phyloP scores from a whole-genome alignment of 306 rosid genomes.

The Cucumis melo region DNA sequence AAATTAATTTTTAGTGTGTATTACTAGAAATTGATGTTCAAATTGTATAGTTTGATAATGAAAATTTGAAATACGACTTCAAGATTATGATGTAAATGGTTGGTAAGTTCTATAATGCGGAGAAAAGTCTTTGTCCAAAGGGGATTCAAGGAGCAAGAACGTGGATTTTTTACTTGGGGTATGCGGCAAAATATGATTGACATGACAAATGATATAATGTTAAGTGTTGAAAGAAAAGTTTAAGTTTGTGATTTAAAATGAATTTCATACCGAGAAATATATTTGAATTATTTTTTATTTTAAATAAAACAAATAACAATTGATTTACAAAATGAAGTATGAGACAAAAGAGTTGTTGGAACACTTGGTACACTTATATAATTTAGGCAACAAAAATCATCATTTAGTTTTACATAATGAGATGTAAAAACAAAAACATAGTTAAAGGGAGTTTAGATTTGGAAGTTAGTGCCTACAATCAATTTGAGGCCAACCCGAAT shows the following conservation, averaged over 20 bases:
- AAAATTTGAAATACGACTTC: too few relatives aligned
- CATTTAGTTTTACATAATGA: too few relatives aligned
- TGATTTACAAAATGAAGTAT: neutral
- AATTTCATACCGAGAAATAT: neutral
- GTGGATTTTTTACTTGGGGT: neutral
- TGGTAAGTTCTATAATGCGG: neutral
- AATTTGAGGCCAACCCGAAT: too few relatives aligned
- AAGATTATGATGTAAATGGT: too few relatives aligned
- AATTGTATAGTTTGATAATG: too few relatives aligned
- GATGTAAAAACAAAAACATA: too few relatives aligned
- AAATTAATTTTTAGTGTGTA: too few relatives aligned
- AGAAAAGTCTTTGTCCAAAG: neutral
- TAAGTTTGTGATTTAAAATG: neutral
- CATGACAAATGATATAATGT: neutral
- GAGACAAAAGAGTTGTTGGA: neutral
- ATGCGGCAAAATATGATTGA: neutral
- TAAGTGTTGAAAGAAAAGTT: neutral
- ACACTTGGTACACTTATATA: neutral
- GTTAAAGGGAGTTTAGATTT: too few relatives aligned
- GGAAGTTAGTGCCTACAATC: too few relatives aligned
- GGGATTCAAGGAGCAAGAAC: neutral
- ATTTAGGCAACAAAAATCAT: neutral
- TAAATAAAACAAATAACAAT: neutral
- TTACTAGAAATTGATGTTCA: neutral
- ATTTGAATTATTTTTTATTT: neutral